phyloP scores from a whole-genome alignment of 305 asterid genomes.

The Lippia alba region DNA sequence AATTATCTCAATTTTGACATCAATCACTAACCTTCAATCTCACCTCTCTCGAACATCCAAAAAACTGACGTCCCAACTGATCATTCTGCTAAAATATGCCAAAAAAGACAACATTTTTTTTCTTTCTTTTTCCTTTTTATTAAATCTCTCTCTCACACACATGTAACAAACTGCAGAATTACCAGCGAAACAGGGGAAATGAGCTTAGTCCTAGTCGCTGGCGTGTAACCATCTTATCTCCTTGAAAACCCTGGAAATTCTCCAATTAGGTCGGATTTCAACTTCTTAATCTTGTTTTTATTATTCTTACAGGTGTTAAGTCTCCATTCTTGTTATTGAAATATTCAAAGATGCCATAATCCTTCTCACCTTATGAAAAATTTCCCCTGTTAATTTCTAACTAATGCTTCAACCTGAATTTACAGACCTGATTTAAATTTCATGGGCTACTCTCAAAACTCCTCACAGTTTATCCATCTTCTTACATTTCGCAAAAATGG shows the following conservation, averaged over 20 bases:
- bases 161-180: conserved; percentile 23
- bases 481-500: conserved; percentile 50
- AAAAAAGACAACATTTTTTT: not conserved
- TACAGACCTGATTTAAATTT: conserved; percentile 26
- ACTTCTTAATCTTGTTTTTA: conserved; percentile 36
- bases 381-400: not conserved
- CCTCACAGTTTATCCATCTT: conserved; percentile 20
- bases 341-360: conserved; percentile 57
- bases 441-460: conserved; percentile 8
- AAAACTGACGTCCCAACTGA: conserved; percentile 38
- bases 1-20: conserved; percentile 24
- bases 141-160: not conserved
- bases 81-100: conserved; percentile 26
- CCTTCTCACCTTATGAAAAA: conserved; percentile 10
- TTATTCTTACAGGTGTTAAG: conserved; percentile 47
- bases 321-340: conserved; percentile 42
- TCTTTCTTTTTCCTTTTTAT: not conserved
- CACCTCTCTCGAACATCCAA: conserved; percentile 6
- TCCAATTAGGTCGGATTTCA: conserved; percentile 70
- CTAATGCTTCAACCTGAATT: conserved; percentile 48
- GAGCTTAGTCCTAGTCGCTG: conserved; percentile 50
- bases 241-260: conserved; percentile 29
- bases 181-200: conserved; percentile 5
- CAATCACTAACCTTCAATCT: conserved; percentile 33
- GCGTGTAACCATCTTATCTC: conserved; percentile 56